Conservation (phyloP, 2,329 filamentous ascomycete species). For the Pseudogymnoascus destructans region DNA sequence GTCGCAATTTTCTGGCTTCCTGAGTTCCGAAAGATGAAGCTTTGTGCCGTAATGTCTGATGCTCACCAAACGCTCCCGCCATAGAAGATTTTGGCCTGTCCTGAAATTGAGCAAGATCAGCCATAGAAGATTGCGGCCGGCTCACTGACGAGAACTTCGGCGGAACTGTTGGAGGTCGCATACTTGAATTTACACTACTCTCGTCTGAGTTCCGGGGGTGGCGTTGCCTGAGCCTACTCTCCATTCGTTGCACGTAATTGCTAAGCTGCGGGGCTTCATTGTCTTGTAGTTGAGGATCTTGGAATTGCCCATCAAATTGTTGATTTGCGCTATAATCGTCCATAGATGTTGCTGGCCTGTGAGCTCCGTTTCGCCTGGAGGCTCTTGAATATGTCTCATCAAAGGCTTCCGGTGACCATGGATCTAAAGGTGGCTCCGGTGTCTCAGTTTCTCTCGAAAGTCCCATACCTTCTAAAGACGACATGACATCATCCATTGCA, state of each 20-base stretch:
- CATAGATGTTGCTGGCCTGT: slow-evolving; percentile 59
- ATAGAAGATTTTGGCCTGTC: slow-evolving; percentile 47
- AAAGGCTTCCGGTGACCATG: slow-evolving; percentile 89
- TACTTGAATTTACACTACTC: slow-evolving; percentile 6
- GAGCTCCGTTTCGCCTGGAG: slow-evolving; percentile 23
- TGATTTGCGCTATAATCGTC: slow-evolving; percentile 46
- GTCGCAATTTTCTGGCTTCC: slow-evolving; percentile 33
- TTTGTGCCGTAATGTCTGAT: slow-evolving; percentile 18
- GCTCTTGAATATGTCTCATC: slow-evolving; percentile 31
- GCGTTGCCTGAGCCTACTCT: slow-evolving; percentile 46
- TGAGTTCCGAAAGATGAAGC: not conserved
- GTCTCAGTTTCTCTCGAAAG: slow-evolving; percentile 42
- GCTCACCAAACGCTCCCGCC: slow-evolving; percentile 30
- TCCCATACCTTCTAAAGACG: slow-evolving; percentile 79
- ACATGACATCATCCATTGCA: slow-evolving; percentile 98
- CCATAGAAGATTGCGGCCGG: slow-evolving; percentile 7
- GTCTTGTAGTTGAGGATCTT: slow-evolving; percentile 38
- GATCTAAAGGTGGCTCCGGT: slow-evolving; percentile 47
- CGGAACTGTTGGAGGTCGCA: slow-evolving; percentile 20
- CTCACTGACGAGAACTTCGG: slow-evolving; percentile 31
- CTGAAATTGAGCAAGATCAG: slow-evolving; percentile 28
- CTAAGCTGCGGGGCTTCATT: slow-evolving; percentile 59
- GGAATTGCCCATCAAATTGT: slow-evolving; percentile 23
- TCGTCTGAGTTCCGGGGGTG: slow-evolving; percentile 18
- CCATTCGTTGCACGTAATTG: slow-evolving; percentile 87